Percentiles rank a stretch among this genome's conserved stretches.
Conservation (phyloP, 2,329 filamentous ascomycete species). For the Cladosporium colombiae region DNA sequence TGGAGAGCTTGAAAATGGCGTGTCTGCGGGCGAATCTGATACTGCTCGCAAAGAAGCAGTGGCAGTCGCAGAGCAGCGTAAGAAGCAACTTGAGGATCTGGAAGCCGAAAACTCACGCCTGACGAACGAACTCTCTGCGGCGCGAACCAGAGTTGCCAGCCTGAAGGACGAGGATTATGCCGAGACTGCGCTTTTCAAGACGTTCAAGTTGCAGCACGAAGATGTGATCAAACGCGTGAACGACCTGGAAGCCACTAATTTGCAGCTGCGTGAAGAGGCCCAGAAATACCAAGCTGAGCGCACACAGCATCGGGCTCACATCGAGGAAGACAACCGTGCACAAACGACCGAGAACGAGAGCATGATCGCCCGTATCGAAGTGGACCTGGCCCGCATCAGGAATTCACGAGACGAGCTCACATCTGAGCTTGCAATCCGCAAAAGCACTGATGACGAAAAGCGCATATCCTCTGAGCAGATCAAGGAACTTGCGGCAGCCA, state of each 20-base stretch:
- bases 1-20: constrained; percentile 56
- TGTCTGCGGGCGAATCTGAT: constrained; percentile 67
- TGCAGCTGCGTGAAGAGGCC: constrained; percentile 78
- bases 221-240: constrained; percentile 92
- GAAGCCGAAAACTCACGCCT: constrained; percentile 74
- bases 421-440: constrained; percentile 78
- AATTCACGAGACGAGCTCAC: constrained; percentile 81
- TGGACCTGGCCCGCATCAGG: constrained; percentile 82
- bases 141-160: constrained; percentile 67
- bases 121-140: constrained; percentile 74
- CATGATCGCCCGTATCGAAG: constrained; percentile 76
- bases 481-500: constrained; percentile 76
- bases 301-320: constrained; percentile 74
- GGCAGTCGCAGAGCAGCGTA: constrained; percentile 77
- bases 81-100: constrained; percentile 80
- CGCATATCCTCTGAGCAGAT: constrained; percentile 69
- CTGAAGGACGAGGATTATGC: constrained; percentile 91
- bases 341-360: constrained; percentile 77
- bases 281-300: constrained; percentile 84
- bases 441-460: constrained; percentile 76
- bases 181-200: constrained; percentile 89
- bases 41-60: constrained; percentile 74
- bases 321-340: constrained; percentile 77
- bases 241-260: constrained; percentile 84
- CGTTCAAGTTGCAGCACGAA: constrained; percentile 84